phyloP scores from a whole-genome alignment of 2,329 filamentous ascomycete genomes.

The Didymella keratinophila region DNA sequence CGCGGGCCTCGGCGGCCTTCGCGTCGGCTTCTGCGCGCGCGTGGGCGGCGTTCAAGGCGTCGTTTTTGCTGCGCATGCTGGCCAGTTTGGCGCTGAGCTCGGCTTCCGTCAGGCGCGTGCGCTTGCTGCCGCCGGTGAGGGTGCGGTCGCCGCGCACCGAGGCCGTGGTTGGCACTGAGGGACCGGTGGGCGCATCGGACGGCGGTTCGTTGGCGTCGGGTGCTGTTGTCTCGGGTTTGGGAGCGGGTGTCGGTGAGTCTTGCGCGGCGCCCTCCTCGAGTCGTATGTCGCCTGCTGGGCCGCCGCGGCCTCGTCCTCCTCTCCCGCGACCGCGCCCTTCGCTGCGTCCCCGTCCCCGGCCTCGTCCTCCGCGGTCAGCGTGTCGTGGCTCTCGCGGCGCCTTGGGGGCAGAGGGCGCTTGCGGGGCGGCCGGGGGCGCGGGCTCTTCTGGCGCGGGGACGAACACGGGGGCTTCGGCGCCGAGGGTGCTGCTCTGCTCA shows the following conservation, averaged over 20 bases:
- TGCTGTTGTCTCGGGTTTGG: conserved; percentile 29
- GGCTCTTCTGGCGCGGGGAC: conserved; percentile 32
- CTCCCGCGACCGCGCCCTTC: conserved; percentile 35
- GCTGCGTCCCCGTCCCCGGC: conserved; percentile 37
- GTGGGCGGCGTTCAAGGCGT: conserved; percentile 66
- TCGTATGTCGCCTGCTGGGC: conserved; percentile 16
- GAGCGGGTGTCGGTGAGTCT: not conserved
- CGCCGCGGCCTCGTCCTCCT: conserved; percentile 29
- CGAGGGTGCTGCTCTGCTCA: conserved; percentile 39
- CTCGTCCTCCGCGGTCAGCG: conserved; percentile 39
- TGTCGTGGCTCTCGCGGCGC: conserved; percentile 40
- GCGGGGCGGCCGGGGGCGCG: conserved; percentile 30
- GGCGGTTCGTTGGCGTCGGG: conserved; percentile 24
- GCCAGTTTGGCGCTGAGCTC: conserved; percentile 69
- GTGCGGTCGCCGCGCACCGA: conserved; percentile 47
- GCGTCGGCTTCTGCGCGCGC: conserved; percentile 73
- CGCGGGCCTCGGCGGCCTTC: conserved; percentile 69
- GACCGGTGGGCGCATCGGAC: conserved; percentile 30
- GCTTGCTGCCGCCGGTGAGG: conserved; percentile 44
- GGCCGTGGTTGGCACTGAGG: conserved; percentile 33
- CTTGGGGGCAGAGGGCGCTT: conserved; percentile 32
- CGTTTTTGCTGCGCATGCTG: conserved; percentile 68
- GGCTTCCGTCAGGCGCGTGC: conserved; percentile 64
- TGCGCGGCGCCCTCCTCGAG: conserved; percentile 15
- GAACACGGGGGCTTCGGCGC: conserved; percentile 29